Conservation (phyloP, 2,329 filamentous ascomycete species). For the Teratosphaeriaceae sp. region DNA sequence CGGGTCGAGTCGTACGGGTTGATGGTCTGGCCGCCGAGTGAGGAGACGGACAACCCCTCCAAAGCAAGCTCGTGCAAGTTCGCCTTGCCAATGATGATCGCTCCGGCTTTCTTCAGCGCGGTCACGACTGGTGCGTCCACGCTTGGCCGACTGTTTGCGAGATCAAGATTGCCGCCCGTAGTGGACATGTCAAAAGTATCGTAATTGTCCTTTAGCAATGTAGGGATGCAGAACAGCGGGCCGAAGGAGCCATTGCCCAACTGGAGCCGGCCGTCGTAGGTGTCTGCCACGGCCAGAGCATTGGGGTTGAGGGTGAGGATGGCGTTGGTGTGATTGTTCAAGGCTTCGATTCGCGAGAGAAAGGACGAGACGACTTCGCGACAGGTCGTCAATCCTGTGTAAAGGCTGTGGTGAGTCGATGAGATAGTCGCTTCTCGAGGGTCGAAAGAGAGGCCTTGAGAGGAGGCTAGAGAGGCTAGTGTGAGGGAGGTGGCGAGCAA, state of each 20-base stretch:
- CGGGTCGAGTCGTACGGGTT: slow-evolving; percentile 60
- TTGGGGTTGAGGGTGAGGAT: slow-evolving; percentile 48
- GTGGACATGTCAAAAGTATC: slow-evolving; percentile 51
- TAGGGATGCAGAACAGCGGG: slow-evolving; percentile 53
- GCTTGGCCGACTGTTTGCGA: slow-evolving; percentile 42
- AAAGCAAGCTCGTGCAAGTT: slow-evolving; percentile 56
- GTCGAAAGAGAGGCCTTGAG: slow-evolving; percentile 35
- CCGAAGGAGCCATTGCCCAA: slow-evolving; percentile 43
- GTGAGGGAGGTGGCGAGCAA: background rate
- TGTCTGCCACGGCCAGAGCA: slow-evolving; percentile 43
- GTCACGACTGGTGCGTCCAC: slow-evolving; percentile 26
- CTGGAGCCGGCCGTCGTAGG: slow-evolving; percentile 42
- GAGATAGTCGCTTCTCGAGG: slow-evolving; percentile 53
- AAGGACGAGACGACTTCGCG: slow-evolving; percentile 49
- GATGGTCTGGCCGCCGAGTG: slow-evolving; percentile 56
- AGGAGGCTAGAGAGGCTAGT: background rate
- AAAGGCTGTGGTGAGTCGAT: slow-evolving; percentile 50
- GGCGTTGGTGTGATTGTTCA: slow-evolving; percentile 53
- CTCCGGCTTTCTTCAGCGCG: slow-evolving; percentile 27
- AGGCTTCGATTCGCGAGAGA: slow-evolving; percentile 49
- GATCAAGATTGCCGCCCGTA: slow-evolving; percentile 47
- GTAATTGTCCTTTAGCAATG: slow-evolving; percentile 60
- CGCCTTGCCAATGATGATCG: slow-evolving; percentile 28
- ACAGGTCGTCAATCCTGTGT: slow-evolving; percentile 48
- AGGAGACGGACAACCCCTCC: slow-evolving; percentile 57